Evolutionary conservation across 2,329 filamentous ascomycete species (phyloP), one percentile per base, ranked within the genome.

Genomic region (Acephala macrosclerotiorum): DNA sequence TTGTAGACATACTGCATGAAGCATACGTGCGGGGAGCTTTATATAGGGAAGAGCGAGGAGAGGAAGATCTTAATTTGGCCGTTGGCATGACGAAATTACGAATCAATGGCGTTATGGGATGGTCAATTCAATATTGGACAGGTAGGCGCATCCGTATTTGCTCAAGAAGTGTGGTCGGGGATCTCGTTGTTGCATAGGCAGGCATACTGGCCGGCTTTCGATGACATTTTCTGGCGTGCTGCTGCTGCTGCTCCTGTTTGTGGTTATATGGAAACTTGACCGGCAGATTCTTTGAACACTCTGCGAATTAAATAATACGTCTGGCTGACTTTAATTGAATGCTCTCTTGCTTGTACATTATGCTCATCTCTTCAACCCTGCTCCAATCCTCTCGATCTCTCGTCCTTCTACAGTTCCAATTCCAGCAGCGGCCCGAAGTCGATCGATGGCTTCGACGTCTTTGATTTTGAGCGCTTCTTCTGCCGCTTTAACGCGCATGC

Each of bases 401-500:
- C 88, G 79, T 1, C 84, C 87, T 68, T 91, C 88, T 25, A 85
- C 80, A 60, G 90, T 89, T 38, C 84, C 86, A 60, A 88, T 87
- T 6, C 88, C 91, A 18, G 93, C 94, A 70, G 91, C 93, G 64
- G 87, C 86, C 70, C 93, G 84, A 70, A 98, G 80, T 60, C 89
- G 84, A 72, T 91, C 87, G 79, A 96, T 88, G n/a, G 89, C 82
- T 72, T 89, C 90, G 58, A 87, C 82, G 76, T 99, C 92, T 79
- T 92, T 96, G 66, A 87, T 84, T 80, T 89, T 93, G 66, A 94
- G 85, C 2, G 96, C 95, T 80, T 98, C 96, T 80, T 98, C 94
- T 3, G 91, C 96, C 2, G 96, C 96, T 80, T 93, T 94, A 33
- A 91, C 86, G 53, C 93, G 83, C 89, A 97, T 87, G 20, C 95